A percentile compares a stretch with the other conserved stretches of the same genome.
Conservation (phyloP, 495 filamentous ascomycete genomes). For the Neurospora sp. region DNA sequence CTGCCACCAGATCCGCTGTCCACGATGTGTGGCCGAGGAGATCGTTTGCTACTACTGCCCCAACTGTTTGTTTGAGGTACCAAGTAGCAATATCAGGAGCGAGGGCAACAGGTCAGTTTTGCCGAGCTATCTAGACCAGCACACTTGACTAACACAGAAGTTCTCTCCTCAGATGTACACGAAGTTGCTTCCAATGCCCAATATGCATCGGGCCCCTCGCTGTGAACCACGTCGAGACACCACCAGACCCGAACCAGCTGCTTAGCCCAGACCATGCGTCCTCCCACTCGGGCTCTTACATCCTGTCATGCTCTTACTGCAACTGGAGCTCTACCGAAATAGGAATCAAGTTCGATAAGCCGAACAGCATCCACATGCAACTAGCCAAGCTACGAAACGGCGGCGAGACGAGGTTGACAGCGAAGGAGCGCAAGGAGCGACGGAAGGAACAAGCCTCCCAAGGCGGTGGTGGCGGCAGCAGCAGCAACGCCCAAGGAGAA, state of each 20-base stretch:
- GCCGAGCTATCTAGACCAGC: not conserved
- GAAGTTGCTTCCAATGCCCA: constrained; percentile 93
- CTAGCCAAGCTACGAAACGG: constrained; percentile 52
- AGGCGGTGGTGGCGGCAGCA: constrained; percentile 7
- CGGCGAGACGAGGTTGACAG: constrained; percentile 28
- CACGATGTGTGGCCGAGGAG: constrained; percentile 83
- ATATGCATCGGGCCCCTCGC: constrained; percentile 72
- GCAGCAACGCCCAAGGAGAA: not conserved
- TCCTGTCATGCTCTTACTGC: constrained; percentile 80
- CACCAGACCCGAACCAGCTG: constrained; percentile 33
- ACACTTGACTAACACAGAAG: not conserved
- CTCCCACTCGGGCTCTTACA: constrained; percentile 50
- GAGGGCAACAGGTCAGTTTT: constrained; percentile 81
- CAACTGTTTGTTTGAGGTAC: constrained; percentile 91
- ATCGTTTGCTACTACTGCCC: constrained; percentile 91
- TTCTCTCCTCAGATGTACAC: constrained; percentile 58
- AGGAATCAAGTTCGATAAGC: constrained; percentile 80
- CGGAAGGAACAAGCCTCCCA: constrained; percentile 27
- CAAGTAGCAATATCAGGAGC: constrained; percentile 75
- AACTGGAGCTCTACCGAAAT: constrained; percentile 85
- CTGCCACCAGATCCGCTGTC: constrained; percentile 90
- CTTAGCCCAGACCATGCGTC: constrained; percentile 24
- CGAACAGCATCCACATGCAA: constrained; percentile 74
- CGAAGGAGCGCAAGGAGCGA: constrained; percentile 34
- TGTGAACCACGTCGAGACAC: constrained; percentile 55